Evolutionary conservation across 257 asterid genomes (phyloP).

Genomic region (Apocynum venetum): DNA sequence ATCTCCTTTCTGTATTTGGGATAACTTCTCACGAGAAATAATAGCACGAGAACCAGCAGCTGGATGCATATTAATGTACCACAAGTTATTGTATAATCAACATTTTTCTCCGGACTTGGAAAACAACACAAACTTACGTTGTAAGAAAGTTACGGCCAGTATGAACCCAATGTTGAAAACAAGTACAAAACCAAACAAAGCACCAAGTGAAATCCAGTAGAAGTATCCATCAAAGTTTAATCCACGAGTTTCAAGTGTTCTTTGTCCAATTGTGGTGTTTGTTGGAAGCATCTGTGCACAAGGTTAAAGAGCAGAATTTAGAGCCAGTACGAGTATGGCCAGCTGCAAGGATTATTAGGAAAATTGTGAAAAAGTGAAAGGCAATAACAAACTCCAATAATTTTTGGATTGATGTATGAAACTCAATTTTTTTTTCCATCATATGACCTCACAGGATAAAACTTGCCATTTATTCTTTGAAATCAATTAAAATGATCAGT

Average conservation of each 20-base stretch:
- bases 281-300: constrained; percentile 27
- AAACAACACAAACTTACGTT: constrained; percentile 40
- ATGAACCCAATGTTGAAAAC: constrained; percentile 50
- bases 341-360: no score
- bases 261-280: constrained; percentile 44
- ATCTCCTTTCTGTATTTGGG: constrained; percentile 9
- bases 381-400: not conserved
- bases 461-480: no score
- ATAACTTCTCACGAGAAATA: constrained; percentile 27
- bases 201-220: constrained; percentile 59
- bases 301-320: not conserved
- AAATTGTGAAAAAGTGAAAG: not conserved
- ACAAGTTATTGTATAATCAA: not conserved
- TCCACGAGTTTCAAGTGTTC: constrained; percentile 53
- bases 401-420: no score
- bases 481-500: no score
- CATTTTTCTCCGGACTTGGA: not conserved
- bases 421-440: no score
- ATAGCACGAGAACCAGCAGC: constrained; percentile 33
- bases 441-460: no score
- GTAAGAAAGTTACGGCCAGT: constrained; percentile 38
- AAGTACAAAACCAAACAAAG: constrained; percentile 45
- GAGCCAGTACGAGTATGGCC: no score
- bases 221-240: constrained; percentile 32
- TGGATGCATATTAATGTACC: constrained; percentile 8